Base-by-base conservation (phyloP, 2,329 filamentous ascomycete species). In the Chalaropsis ovoidea region DNA sequence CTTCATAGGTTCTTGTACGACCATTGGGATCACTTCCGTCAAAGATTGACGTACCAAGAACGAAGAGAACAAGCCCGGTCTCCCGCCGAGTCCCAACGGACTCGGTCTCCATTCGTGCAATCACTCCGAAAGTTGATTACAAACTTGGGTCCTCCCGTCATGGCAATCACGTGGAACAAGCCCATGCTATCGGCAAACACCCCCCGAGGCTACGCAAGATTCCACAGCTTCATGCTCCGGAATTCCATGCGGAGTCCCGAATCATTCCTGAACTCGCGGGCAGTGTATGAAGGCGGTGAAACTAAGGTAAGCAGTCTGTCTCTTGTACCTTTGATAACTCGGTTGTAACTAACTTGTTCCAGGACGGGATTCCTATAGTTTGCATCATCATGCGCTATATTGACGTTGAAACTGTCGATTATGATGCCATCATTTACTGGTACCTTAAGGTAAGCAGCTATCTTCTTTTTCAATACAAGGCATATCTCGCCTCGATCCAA, bases 161-260 rank as follows among this genome's bases (percentile, higher is more conserved):
- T 88, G 69, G 84, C 86, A 56, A 82, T 88, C 6, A 86, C 85
- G 0, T 87, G 86, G 84, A 88, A 87, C 69, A 77, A 85, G 62
- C 86, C 86, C 10, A 80, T 82, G 62, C 82, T 88, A n/a, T 82
- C 83, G 0, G 73, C 79, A 31, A 88, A 87, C 69, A 82, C 75
- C 19, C 85, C 85, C 3, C 82, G 83, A 0, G 76, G 82, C 6
- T 88, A 88, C 72, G 87, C 85, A 1, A 78, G 84, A 27, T 88
- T 88, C 69, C 86, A 88, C 69, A 83, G 87, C 69, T 88, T 88
- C 70, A 88, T 88, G 86, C 78, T 88, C 58, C 81, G 82, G 19
- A 87, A 88, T 71, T 85, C 85, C 1, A 85, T 86, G 69, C 80
- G 82, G 45, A 83, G 82, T 69, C 83, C 81, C 0, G 86, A 87